A percentile compares a stretch with the other conserved stretches of the same genome.
Evolutionary conservation across 306 rosid genomes (phyloP).

Genomic region (Quercus agrifolia): DNA sequence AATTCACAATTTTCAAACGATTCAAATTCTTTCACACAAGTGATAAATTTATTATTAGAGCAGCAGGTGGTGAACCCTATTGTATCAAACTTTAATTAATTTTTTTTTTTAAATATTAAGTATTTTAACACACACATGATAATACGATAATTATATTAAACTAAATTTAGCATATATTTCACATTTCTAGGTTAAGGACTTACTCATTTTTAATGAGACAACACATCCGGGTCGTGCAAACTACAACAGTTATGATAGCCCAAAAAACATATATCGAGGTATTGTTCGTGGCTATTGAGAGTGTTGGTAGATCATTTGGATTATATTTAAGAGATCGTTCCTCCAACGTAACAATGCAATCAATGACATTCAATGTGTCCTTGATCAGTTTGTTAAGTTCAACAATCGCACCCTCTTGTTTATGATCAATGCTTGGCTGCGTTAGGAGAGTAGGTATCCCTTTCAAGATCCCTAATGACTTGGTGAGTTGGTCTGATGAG

Average conservation of each 20-base stretch:
- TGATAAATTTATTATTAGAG: too few species aligned
- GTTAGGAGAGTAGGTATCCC: constrained; percentile 44
- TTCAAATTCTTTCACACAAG: fast-evolving
- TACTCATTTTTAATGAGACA: constrained; percentile 41
- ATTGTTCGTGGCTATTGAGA: constrained; percentile 26
- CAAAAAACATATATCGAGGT: constrained; percentile 55
- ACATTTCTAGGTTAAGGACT: background rate
- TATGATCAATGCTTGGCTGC: constrained; percentile 19
- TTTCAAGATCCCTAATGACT: constrained; percentile 48
- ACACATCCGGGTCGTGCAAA: constrained; percentile 40
- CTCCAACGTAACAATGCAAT: constrained; percentile 36
- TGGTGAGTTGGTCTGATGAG: constrained; percentile 49
- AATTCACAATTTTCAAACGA: too few species aligned
- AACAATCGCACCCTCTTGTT: constrained; percentile 30
- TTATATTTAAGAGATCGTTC: constrained; percentile 26
- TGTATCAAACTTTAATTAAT: too few species aligned
- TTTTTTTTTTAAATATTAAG: too few species aligned
- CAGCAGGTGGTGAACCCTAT: too few species aligned
- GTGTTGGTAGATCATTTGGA: constrained; percentile 38
- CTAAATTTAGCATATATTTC: too few species aligned
- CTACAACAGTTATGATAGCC: constrained; percentile 52
- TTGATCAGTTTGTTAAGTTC: constrained; percentile 51
- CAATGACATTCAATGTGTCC: constrained; percentile 41
- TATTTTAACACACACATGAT: too few species aligned
- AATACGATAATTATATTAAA: too few species aligned